A percentile compares a stretch with the other conserved stretches of the same genome.
Evolutionary conservation across 2,329 filamentous ascomycete species (phyloP).

Genomic region (Xylariales sp.): DNA sequence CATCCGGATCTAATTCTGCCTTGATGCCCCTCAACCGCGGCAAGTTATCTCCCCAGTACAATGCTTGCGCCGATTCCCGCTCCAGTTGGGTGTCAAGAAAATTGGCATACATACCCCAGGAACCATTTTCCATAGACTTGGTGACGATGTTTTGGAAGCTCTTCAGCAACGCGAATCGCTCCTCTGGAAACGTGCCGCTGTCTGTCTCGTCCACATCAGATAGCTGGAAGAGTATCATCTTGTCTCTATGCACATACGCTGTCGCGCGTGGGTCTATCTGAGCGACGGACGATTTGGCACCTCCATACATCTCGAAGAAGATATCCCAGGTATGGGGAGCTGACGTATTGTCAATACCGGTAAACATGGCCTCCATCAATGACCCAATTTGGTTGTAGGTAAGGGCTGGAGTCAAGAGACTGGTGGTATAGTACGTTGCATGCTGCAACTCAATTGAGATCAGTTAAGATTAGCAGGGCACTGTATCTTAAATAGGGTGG

Average conservation of each 20-base stretch:
- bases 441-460: constrained; percentile 28
- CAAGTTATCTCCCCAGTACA: constrained; percentile 1
- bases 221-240: constrained; percentile 45
- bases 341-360: constrained; percentile 27
- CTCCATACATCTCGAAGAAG: constrained; percentile 37
- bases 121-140: constrained; percentile 12
- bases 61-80: background rate
- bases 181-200: constrained; percentile 21
- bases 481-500: constrained; percentile 29
- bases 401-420: no score
- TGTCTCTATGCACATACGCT: constrained; percentile 37
- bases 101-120: constrained; percentile 20
- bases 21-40: constrained; percentile 3
- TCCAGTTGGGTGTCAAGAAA: constrained; percentile 3
- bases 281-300: constrained; percentile 31
- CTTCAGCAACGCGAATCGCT: constrained; percentile 19
- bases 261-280: constrained; percentile 22
- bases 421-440: constrained; percentile 33
- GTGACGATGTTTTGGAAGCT: constrained; percentile 20
- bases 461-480: constrained; percentile 34
- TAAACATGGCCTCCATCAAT: no score
- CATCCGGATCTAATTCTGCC: constrained; percentile 2
- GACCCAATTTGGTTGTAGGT: no score
- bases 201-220: constrained; percentile 36
- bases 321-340: constrained; percentile 34